phyloP scores from a whole-genome alignment of 495 filamentous ascomycete species.

The Peziza echinospora region DNA sequence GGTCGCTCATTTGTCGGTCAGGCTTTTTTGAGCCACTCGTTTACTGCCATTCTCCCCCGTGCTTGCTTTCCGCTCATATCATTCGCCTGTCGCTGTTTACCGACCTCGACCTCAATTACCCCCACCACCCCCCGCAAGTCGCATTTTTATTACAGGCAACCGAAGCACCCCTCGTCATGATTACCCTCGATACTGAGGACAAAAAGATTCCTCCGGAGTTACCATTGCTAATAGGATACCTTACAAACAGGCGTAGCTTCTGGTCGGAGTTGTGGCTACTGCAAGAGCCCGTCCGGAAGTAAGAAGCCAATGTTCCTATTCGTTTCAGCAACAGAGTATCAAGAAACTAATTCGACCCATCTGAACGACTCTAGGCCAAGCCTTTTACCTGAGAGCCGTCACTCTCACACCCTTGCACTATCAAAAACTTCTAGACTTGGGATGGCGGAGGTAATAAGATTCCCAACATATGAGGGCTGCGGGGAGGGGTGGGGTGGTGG shows the following conservation, averaged over 20 bases:
- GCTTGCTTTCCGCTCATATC: background rate
- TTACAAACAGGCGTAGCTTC: constrained; percentile 14
- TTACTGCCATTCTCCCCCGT: background rate
- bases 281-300: constrained; percentile 33
- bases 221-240: background rate
- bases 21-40: constrained; percentile 5
- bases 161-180: background rate
- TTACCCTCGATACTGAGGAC: background rate
- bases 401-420: constrained; percentile 53
- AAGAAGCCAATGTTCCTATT: constrained; percentile 15
- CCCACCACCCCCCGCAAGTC: no score
- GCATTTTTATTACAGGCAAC: no score
- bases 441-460: constrained; percentile 59
- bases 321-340: background rate
- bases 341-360: background rate
- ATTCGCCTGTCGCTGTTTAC: background rate
- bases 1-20: constrained; percentile 8
- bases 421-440: constrained; percentile 60
- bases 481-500: no score
- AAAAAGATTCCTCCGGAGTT: background rate
- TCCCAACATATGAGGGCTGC: no score
- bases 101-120: background rate
- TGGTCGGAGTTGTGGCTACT: constrained; percentile 30
- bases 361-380: constrained; percentile 36
- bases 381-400: constrained; percentile 55